Evolutionary conservation across 1,139 yeast species (phyloP).

Genomic region (Candida anutae): DNA sequence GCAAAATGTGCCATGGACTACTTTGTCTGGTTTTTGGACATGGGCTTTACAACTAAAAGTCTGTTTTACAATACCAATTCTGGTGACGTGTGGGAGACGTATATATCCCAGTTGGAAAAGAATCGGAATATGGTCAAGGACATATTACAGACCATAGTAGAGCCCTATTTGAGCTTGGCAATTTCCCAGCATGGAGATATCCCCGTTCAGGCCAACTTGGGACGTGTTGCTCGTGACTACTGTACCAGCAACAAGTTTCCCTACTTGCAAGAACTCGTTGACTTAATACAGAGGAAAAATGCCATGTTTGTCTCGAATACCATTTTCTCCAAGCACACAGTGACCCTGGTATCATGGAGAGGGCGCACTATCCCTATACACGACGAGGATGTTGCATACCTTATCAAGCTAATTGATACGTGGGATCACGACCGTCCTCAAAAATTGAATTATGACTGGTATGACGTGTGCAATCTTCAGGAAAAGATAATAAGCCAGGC

Average conservation of each 20-base stretch:
- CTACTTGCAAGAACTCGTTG: conserved; percentile 28
- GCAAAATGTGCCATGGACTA: conserved; percentile 58
- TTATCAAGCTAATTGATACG: conserved; percentile 38
- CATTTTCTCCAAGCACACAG: conserved; percentile 19
- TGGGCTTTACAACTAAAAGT: too few species aligned
- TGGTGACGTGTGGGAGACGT: conserved; percentile 8
- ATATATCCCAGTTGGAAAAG: conserved; percentile 10
- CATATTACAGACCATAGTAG: conserved; percentile 52
- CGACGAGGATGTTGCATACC: conserved; percentile 67
- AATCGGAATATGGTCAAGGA: conserved; percentile 46
- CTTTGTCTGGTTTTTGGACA: too few species aligned
- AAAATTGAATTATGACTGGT: conserved; percentile 30
- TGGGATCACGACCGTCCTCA: too few species aligned
- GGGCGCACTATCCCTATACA: conserved; percentile 58
- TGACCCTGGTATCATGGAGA: conserved; percentile 56
- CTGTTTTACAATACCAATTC: conserved; percentile 20
- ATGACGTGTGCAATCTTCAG: conserved; percentile 26
- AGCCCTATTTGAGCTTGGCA: conserved; percentile 60
- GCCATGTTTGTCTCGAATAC: conserved; percentile 32
- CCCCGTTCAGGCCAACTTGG: conserved; percentile 31
- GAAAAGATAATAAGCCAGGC: conserved; percentile 16
- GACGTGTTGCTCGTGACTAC: conserved; percentile 38
- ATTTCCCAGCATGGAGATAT: conserved; percentile 31
- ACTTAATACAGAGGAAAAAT: conserved; percentile 33
- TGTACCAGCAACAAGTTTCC: conserved; percentile 27